Conservation (phyloP, 352 stramenopile species). For the Thalassiosira pacifica region DNA sequence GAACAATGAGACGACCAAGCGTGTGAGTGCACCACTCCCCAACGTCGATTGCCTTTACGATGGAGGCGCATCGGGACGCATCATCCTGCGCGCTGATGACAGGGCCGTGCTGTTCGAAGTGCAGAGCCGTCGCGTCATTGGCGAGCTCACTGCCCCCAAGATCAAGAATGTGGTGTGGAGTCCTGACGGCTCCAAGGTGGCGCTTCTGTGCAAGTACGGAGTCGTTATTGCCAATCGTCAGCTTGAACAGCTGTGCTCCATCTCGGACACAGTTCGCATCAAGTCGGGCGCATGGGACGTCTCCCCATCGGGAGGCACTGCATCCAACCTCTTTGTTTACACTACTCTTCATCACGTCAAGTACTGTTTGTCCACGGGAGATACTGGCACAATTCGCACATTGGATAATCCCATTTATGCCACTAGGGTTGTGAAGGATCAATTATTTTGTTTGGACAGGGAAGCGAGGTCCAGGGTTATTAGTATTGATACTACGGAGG, state of each 20-base stretch:
- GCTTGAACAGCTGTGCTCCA: constrained; percentile 96
- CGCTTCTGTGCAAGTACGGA: constrained; percentile 97
- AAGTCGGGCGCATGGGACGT: constrained; percentile 86
- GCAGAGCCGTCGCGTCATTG: constrained; percentile 95
- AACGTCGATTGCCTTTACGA: constrained; percentile 97
- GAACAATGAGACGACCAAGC: constrained; percentile 99
- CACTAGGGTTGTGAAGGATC: constrained; percentile 94
- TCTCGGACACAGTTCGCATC: constrained; percentile 95
- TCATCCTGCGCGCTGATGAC: constrained; percentile 97
- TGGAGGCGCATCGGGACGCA: constrained; percentile 95
- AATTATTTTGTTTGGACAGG: constrained; percentile 96
- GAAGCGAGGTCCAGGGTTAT: constrained; percentile 96
- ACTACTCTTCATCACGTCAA: constrained; percentile 94
- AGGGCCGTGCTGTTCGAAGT: constrained; percentile 99
- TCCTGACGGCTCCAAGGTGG: constrained; percentile 96
- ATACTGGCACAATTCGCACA: constrained; percentile 98
- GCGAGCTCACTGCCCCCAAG: constrained; percentile 94
- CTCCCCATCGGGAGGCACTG: constrained; percentile 80
- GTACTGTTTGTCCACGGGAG: constrained; percentile 91
- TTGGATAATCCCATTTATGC: constrained; percentile 98
- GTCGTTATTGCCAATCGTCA: constrained; percentile 97
- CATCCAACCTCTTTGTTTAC: constrained; percentile 97
- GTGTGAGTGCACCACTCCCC: constrained; percentile 94
- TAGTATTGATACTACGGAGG: constrained; percentile 98
- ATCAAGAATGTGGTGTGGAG: constrained; percentile 99